Percentiles rank a stretch among this genome's conserved stretches.
Conservation (phyloP, 345 rosid genomes). For the Alliaria petiolata region DNA sequence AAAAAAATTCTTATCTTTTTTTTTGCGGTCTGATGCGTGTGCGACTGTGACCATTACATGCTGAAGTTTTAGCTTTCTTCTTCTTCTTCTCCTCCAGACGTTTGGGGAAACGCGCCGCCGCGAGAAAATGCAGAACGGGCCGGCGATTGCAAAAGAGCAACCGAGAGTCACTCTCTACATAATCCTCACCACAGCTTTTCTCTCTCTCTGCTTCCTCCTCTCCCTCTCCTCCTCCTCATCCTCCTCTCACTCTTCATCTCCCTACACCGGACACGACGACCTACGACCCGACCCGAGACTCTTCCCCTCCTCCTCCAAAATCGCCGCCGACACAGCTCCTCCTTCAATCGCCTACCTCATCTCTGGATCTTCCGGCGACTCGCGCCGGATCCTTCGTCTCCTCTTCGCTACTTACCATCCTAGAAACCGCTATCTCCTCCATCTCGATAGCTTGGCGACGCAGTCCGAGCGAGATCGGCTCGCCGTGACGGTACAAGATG, state of each 20-base stretch:
- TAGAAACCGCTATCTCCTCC: conserved; percentile 73
- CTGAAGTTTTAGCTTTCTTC: conserved; percentile 1
- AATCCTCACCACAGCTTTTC: conserved; percentile 49
- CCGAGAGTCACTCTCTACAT: conserved; percentile 48
- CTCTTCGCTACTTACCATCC: conserved; percentile 82
- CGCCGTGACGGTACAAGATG: conserved; percentile 54
- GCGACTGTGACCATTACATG: conserved; percentile 14
- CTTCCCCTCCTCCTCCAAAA: conserved; percentile 57
- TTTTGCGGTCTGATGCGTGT: background rate
- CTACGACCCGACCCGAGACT: conserved; percentile 61
- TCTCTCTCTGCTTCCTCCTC: conserved; percentile 68
- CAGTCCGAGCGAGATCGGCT: conserved; percentile 65
- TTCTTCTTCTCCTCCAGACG: background rate
- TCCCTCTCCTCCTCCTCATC: conserved; percentile 42
- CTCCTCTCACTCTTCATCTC: conserved; percentile 27
- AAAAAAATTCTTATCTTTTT: background rate
- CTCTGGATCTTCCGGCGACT: conserved; percentile 69
- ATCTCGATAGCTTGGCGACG: conserved; percentile 66
- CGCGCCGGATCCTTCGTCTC: conserved; percentile 68
- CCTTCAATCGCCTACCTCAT: conserved; percentile 78
- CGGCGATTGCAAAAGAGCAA: conserved; percentile 35
- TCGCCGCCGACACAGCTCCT: conserved; percentile 56
- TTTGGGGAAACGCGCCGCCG: conserved; percentile 7
- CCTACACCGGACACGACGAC: conserved; percentile 18
- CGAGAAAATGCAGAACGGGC: conserved; percentile 29